A percentile compares a stretch with the other conserved stretches of the same genome.
phyloP scores from a whole-genome alignment of 768 basidiomycete species.

The Hebeloma cylindrosporum region DNA sequence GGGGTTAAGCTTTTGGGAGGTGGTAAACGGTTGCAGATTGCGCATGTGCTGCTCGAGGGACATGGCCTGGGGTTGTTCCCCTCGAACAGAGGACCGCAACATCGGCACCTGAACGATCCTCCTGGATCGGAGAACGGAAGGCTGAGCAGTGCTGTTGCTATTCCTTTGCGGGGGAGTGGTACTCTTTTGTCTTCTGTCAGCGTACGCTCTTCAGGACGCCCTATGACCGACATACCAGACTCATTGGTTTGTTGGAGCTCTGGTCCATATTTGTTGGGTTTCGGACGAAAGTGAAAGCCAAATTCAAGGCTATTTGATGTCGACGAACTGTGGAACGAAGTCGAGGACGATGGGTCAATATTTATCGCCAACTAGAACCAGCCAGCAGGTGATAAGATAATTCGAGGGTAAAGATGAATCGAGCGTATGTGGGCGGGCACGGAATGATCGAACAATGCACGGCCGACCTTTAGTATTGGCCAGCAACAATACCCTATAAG shows the following conservation, averaged over 20 bases:
- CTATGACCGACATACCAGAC: not conserved
- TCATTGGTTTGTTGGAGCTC: constrained; percentile 1
- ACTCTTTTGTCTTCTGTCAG: too few species aligned
- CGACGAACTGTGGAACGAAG: constrained; percentile 8
- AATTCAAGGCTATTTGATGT: constrained; percentile 6
- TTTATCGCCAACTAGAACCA: constrained; percentile 23
- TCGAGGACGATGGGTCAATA: constrained; percentile 1
- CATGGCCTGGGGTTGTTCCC: too few species aligned
- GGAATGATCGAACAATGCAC: not conserved
- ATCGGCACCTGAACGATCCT: too few species aligned
- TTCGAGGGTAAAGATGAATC: not conserved
- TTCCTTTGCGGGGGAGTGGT: too few species aligned
- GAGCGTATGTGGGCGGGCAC: constrained; percentile 1
- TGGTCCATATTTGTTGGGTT: constrained; percentile 1
- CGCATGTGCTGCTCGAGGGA: not conserved
- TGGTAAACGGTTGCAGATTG: not conserved
- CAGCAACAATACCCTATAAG: constrained; percentile 4
- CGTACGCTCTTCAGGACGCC: too few species aligned
- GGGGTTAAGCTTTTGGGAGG: too few species aligned
- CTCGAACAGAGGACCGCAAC: too few species aligned
- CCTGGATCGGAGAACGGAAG: not conserved
- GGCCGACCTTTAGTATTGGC: constrained; percentile 8
- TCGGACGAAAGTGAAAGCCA: not conserved
- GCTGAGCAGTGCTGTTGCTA: too few species aligned
- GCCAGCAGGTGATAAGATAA: constrained; percentile 17